phyloP scores from a whole-genome alignment of 31 red algal genomes.

The Odonthalia washingtoniensis region DNA sequence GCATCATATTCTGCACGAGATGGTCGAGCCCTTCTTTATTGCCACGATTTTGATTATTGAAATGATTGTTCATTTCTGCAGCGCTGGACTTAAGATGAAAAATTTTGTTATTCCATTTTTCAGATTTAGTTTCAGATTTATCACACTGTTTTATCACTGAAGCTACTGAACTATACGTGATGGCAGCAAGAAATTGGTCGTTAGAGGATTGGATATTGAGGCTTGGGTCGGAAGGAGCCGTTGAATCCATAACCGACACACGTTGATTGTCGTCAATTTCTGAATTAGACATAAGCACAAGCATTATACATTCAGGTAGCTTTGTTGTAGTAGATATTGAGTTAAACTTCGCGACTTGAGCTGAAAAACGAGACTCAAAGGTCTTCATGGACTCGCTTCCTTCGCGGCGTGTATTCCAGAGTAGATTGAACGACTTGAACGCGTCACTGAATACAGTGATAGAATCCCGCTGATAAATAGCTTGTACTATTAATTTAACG shows the following conservation, averaged over 20 bases:
- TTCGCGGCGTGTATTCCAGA: too few species aligned
- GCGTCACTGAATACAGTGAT: neutral
- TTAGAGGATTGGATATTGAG: neutral
- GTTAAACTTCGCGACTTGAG: neutral
- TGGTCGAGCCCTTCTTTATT: too few species aligned
- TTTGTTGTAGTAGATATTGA: neutral
- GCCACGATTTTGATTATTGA: too few species aligned
- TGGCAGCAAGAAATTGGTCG: constrained; percentile 13
- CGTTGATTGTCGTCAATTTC: neutral
- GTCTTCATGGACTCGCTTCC: neutral
- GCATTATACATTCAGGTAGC: constrained; percentile 1
- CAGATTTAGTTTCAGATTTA: too few species aligned
- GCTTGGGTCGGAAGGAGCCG: neutral
- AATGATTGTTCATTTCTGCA: too few species aligned
- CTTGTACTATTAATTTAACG: neutral
- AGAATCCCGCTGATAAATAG: neutral
- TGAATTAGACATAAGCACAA: neutral
- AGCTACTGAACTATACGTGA: constrained; percentile 1
- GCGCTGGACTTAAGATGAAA: too few species aligned
- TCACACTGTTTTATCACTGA: neutral
- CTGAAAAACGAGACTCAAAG: neutral
- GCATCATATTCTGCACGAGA: too few species aligned
- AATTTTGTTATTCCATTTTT: too few species aligned
- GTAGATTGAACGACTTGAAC: constrained; percentile 5
- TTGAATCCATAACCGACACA: neutral